These are phyloP conservation scores for Colletotrichum cuscutae DNA, from an alignment of 2,329 filamentous ascomycete genomes.

Conservation along the genomic window DNA sequence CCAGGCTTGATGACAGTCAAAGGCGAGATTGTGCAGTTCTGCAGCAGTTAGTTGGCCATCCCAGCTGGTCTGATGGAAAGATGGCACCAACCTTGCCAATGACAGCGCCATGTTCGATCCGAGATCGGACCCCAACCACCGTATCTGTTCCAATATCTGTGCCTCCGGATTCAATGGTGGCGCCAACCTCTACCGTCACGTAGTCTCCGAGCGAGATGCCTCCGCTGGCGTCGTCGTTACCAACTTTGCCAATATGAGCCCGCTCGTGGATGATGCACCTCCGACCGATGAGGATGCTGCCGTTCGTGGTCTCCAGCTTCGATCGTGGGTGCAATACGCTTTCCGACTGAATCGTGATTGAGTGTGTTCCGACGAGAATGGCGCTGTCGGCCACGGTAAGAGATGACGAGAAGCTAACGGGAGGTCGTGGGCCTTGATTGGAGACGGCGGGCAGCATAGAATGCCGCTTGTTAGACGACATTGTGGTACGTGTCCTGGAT, in stretches of 20 bases:
- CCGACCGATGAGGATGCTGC: conserved; percentile 83
- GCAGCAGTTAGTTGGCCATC: conserved; percentile 3
- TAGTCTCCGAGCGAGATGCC: conserved; percentile 70
- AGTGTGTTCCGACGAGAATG: conserved; percentile 75
- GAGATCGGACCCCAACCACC: conserved; percentile 67
- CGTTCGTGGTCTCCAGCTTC: conserved; percentile 80
- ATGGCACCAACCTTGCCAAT: conserved; percentile 65
- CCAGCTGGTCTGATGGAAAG: background rate
- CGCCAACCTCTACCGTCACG: conserved; percentile 69
- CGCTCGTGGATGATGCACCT: conserved; percentile 85
- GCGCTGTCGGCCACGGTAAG: conserved; percentile 72
- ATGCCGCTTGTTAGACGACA: conserved; percentile 62
- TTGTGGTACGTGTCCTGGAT: conserved; percentile 33
- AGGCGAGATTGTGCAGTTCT: conserved; percentile 78
- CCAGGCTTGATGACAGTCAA: conserved; percentile 68
- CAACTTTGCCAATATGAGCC: conserved; percentile 61
- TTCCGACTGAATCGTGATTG: conserved; percentile 81
- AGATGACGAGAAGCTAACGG: conserved; percentile 69
- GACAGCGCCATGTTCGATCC: conserved; percentile 68
- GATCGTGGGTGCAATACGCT: conserved; percentile 88
- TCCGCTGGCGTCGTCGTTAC: conserved; percentile 46
- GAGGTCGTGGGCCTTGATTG: conserved; percentile 66
- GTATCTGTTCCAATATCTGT: conserved; percentile 71
- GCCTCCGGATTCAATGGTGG: conserved; percentile 70
- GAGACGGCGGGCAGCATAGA: conserved; percentile 66